phyloP scores from a whole-genome alignment of 164 flowering plant genomes.

The Platanus orientalis region DNA sequence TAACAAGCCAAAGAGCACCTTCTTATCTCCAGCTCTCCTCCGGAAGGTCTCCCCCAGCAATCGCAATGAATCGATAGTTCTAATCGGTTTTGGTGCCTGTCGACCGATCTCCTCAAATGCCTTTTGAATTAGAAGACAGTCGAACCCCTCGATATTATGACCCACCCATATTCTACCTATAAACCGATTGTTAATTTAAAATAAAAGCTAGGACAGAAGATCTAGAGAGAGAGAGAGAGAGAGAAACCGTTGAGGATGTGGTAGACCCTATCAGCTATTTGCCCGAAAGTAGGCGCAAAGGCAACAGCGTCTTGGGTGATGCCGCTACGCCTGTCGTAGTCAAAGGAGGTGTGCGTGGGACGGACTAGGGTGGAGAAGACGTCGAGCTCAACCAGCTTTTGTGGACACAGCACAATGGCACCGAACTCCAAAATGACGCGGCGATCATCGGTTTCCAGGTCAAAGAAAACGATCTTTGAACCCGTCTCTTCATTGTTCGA shows the following conservation, averaged over 20 bases:
- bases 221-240: neutral
- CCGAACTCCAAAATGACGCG: constrained; percentile 75
- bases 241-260: constrained; percentile 75
- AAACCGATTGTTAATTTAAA: constrained; percentile 6
- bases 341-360: constrained; percentile 51
- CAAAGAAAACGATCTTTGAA: constrained; percentile 76
- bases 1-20: too few relatives aligned
- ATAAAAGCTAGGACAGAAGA: neutral
- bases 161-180: constrained; percentile 93
- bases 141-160: constrained; percentile 84
- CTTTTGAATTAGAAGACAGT: constrained; percentile 72
- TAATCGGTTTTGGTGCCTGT: constrained; percentile 79
- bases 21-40: constrained; percentile 97
- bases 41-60: constrained; percentile 85
- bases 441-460: constrained; percentile 79
- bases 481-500: constrained; percentile 27
- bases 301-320: constrained; percentile 63
- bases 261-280: constrained; percentile 62
- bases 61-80: constrained; percentile 60
- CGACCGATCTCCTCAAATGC: constrained; percentile 72
- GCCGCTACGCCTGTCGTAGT: constrained; percentile 70
- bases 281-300: constrained; percentile 60
- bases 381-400: constrained; percentile 61
- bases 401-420: constrained; percentile 84
- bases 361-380: constrained; percentile 69